These are phyloP conservation scores for Urostyla sp. DNA, from an alignment of 73 alveolate species.

Conservation along the genomic window DNA sequence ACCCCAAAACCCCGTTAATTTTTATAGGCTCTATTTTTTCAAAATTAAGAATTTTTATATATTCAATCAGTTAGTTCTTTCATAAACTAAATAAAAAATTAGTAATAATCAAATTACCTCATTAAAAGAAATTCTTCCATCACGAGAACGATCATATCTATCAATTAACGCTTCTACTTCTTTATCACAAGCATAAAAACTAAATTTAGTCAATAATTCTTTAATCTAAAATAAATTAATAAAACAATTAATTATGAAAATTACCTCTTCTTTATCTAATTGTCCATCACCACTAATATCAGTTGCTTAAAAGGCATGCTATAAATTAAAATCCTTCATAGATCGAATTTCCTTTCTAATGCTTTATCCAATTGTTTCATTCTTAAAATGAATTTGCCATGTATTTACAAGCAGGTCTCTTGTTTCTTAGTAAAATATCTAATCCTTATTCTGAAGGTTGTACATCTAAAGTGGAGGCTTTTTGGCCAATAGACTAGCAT, in stretches of 20 bases:
- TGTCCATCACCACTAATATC: constrained; percentile 20
- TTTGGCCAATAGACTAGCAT: constrained; percentile 54
- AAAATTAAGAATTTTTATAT: no score
- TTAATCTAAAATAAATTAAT: constrained; percentile 12
- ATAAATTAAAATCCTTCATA: not conserved
- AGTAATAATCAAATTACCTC: constrained; percentile 38
- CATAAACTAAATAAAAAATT: not conserved
- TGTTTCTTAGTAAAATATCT: constrained; percentile 25
- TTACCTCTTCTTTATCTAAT: constrained; percentile 50
- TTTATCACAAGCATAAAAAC: constrained; percentile 42
- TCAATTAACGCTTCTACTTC: constrained; percentile 56
- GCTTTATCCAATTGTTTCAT: constrained; percentile 38
- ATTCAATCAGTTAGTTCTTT: constrained; percentile 42
- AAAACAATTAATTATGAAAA: not conserved
- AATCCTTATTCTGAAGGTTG: not conserved
- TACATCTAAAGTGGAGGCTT: constrained; percentile 51
- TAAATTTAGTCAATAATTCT: constrained; percentile 33
- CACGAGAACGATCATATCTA: constrained; percentile 65
- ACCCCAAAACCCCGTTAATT: no score
- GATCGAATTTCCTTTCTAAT: not conserved
- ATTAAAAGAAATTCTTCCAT: constrained; percentile 63
- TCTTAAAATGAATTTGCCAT: constrained; percentile 30
- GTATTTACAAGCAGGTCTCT: constrained; percentile 22
- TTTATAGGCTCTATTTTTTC: no score
- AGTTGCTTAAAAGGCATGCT: constrained; percentile 8